Conservation (phyloP, 1,284 basidiomycete species). For the Ceratobasidium sp. region DNA sequence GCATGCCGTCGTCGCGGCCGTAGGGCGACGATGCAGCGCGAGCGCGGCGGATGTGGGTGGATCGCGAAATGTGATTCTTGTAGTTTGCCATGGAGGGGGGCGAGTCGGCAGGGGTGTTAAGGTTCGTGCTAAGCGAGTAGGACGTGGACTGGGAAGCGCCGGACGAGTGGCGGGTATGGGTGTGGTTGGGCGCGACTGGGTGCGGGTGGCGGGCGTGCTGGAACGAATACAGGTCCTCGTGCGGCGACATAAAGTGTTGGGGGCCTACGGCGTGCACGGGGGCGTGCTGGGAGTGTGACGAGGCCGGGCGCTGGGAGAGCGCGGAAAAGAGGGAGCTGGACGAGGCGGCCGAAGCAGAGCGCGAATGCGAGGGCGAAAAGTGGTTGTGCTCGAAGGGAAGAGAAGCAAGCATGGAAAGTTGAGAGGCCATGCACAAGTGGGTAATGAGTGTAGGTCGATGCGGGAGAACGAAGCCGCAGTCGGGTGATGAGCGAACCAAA, state of each 20-base stretch:
- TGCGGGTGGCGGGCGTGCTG: slow-evolving; percentile 35
- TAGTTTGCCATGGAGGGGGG: slow-evolving; percentile 62
- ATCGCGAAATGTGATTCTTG: slow-evolving; percentile 54
- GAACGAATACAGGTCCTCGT: slow-evolving; percentile 3
- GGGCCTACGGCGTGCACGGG: slow-evolving; percentile 67
- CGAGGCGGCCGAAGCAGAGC: slow-evolving; percentile 79
- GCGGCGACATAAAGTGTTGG: slow-evolving; percentile 46
- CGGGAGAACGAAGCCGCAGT: slow-evolving; percentile 51
- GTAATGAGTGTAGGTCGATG: slow-evolving; percentile 56
- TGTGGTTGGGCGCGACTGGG: slow-evolving; percentile 22
- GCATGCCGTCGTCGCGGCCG: slow-evolving; percentile 77
- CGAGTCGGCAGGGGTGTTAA: slow-evolving; percentile 66
- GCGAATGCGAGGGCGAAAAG: slow-evolving; percentile 63
- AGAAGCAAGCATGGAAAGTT: slow-evolving; percentile 47
- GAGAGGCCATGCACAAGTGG: slow-evolving; percentile 48
- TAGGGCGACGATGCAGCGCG: slow-evolving; percentile 76
- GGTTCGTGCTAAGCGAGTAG: slow-evolving; percentile 50
- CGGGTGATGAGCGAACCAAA: slow-evolving; percentile 50
- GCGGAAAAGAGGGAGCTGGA: slow-evolving; percentile 68
- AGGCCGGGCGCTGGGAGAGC: slow-evolving; percentile 77
- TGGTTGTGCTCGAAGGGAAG: slow-evolving; percentile 47
- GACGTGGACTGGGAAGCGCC: slow-evolving; percentile 55
- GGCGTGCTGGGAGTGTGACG: too few relatives aligned
- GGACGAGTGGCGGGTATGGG: slow-evolving; percentile 58
- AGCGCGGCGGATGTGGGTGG: slow-evolving; percentile 70